These are phyloP conservation scores for Rhizomucor pusillus DNA, from an alignment of 371 early-diverging fungal genomes.

Conservation along the genomic window DNA sequence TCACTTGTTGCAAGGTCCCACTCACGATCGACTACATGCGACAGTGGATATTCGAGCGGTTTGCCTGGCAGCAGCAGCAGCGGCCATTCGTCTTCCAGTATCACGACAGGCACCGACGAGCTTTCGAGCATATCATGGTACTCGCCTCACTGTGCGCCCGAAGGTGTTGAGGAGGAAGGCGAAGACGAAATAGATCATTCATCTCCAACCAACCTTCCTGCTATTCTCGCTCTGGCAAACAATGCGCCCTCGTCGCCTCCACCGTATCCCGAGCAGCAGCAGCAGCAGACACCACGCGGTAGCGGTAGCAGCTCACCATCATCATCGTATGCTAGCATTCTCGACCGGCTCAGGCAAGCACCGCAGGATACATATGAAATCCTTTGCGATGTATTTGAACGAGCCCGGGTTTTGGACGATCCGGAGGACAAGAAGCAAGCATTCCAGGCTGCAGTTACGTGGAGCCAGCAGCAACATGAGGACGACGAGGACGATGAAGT, in stretches of 20 bases:
- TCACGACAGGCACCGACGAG: slow-evolving; percentile 13
- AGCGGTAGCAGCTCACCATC: background rate
- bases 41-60: slow-evolving; percentile 12
- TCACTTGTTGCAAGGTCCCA: too few relatives aligned
- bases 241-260: slow-evolving; percentile 2
- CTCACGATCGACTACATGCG: background rate
- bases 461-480: slow-evolving; percentile 16
- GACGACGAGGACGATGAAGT: slow-evolving; percentile 14
- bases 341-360: background rate
- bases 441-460: slow-evolving; percentile 25
- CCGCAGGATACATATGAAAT: slow-evolving; percentile 10
- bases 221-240: background rate
- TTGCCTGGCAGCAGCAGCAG: too few relatives aligned
- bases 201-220: too few relatives aligned
- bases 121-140: slow-evolving; percentile 9
- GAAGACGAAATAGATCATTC: background rate
- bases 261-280: background rate
- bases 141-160: slow-evolving; percentile 5
- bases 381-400: slow-evolving; percentile 16
- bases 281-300: background rate
- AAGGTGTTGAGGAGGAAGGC: background rate
- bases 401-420: slow-evolving; percentile 16
- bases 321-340: background rate
- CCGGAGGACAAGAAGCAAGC: slow-evolving; percentile 26
- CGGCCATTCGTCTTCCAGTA: background rate